A percentile compares a stretch with the other conserved stretches of the same genome.
Evolutionary conservation across 1,284 basidiomycete genomes (phyloP).

Genomic region (Moesziomyces parantarcticus): DNA sequence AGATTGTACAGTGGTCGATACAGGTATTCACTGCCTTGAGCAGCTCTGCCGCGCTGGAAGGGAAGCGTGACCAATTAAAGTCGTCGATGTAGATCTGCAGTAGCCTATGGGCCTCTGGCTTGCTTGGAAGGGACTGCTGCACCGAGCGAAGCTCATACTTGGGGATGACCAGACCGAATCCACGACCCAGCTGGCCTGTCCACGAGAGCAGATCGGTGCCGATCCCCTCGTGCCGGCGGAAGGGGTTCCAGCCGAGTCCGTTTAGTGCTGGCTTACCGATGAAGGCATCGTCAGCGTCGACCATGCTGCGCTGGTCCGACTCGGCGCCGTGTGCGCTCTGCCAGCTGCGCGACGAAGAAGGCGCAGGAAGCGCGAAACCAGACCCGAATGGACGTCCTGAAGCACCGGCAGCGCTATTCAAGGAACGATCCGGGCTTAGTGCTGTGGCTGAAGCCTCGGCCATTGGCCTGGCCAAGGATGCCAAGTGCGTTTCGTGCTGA

Average conservation of each 20-base stretch:
- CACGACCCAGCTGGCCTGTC: slow-evolving; percentile 41
- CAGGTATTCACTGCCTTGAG: slow-evolving; percentile 21
- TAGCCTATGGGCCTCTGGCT: slow-evolving; percentile 22
- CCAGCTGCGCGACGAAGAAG: slow-evolving; percentile 24
- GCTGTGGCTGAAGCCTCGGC: background rate
- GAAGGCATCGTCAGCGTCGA: slow-evolving; percentile 49
- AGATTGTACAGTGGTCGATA: slow-evolving; percentile 26
- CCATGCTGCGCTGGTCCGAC: slow-evolving; percentile 45
- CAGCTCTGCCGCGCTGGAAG: slow-evolving; percentile 22
- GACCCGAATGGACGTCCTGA: no score
- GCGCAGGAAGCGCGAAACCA: slow-evolving; percentile 1
- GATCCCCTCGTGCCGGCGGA: slow-evolving; percentile 39
- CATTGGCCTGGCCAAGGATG: background rate
- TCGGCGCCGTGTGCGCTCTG: slow-evolving; percentile 17
- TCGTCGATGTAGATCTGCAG: slow-evolving; percentile 40
- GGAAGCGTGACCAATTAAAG: slow-evolving; percentile 45
- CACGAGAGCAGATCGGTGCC: slow-evolving; percentile 43
- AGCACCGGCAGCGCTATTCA: no score
- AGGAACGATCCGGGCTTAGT: background rate
- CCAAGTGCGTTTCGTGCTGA: slow-evolving; percentile 5
- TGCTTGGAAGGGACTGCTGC: slow-evolving; percentile 39
- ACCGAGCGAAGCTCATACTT: slow-evolving; percentile 45
- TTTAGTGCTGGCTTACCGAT: slow-evolving; percentile 45
- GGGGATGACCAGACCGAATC: slow-evolving; percentile 44
- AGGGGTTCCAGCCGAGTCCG: slow-evolving; percentile 43